These are phyloP conservation scores for Andrographis paniculata DNA, from an alignment of 305 asterid genomes.

Conservation along the genomic window DNA sequence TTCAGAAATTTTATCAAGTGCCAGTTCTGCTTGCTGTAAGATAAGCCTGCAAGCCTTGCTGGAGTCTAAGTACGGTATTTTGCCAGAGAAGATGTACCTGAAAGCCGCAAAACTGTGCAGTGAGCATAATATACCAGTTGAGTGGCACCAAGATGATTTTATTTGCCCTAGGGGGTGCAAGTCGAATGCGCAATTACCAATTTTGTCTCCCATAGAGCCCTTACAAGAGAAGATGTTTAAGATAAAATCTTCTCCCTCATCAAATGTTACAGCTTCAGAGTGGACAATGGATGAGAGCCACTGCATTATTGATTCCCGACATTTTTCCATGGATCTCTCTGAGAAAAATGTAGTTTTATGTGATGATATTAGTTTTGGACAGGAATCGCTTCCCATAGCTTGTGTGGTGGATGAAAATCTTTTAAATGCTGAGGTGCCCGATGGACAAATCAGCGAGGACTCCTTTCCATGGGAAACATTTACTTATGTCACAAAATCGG, in stretches of 20 bases:
- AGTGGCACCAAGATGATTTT: slow-evolving; percentile 81
- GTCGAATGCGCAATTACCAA: slow-evolving; percentile 25
- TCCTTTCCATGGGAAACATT: slow-evolving; percentile 96
- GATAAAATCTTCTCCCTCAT: slow-evolving; percentile 27
- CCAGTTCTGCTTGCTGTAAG: slow-evolving; percentile 83
- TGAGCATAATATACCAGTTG: slow-evolving; percentile 67
- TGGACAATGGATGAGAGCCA: slow-evolving; percentile 91
- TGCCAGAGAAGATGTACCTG: slow-evolving; percentile 72
- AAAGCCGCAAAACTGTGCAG: slow-evolving; percentile 95
- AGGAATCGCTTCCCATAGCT: slow-evolving; percentile 77
- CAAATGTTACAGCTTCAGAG: slow-evolving; percentile 38
- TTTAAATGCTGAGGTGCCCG: slow-evolving; percentile 73
- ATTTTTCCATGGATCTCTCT: slow-evolving; percentile 69
- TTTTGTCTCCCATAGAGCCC: slow-evolving; percentile 38
- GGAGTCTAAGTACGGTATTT: slow-evolving; percentile 57
- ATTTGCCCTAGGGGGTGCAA: slow-evolving; percentile 79
- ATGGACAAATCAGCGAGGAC: slow-evolving; percentile 51
- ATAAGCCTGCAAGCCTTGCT: slow-evolving; percentile 54
- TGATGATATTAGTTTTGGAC: slow-evolving; percentile 93
- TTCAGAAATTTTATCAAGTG: slow-evolving; percentile 63
- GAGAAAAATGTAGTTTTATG: slow-evolving; percentile 76
- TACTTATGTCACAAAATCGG: slow-evolving; percentile 65
- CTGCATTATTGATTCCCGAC: slow-evolving; percentile 78
- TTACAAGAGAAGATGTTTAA: slow-evolving; percentile 29
- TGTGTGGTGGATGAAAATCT: slow-evolving; percentile 94